phyloP scores from a whole-genome alignment of 306 rosid genomes.

The Astragalus glycyphyllos region DNA sequence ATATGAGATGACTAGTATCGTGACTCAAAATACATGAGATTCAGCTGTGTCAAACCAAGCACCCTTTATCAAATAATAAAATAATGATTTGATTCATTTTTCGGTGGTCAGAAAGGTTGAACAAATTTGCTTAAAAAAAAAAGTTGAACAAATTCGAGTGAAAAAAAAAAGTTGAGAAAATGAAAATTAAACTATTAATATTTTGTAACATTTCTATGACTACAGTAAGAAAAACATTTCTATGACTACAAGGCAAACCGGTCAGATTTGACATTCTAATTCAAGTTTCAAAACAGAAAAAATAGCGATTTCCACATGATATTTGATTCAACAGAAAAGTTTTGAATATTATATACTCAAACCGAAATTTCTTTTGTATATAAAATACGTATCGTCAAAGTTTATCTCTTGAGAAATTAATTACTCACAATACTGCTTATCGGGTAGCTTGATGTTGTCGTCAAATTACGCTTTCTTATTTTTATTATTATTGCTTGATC shows the following conservation, averaged over 20 bases:
- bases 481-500: too few relatives aligned
- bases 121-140: not conserved
- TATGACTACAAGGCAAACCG: not conserved
- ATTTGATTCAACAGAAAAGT: not conserved
- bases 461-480: too few relatives aligned
- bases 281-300: not conserved
- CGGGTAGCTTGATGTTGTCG: not conserved
- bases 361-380: too few relatives aligned
- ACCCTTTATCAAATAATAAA: not conserved
- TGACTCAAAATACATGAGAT: not conserved
- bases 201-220: not conserved
- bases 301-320: slow-evolving; percentile 15
- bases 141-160: too few relatives aligned
- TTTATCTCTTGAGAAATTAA: not conserved
- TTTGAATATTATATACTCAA: not conserved
- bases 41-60: slow-evolving; percentile 17
- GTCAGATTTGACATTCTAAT: not conserved
- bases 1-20: not conserved
- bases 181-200: too few relatives aligned
- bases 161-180: too few relatives aligned
- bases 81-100: not conserved
- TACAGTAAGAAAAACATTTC: not conserved
- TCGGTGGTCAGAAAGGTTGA: not conserved
- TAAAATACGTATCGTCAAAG: too few relatives aligned
- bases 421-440: not conserved